These are phyloP conservation scores for Irpex rosettiformis DNA, from an alignment of 1,284 basidiomycete species.

Conservation along the genomic window DNA sequence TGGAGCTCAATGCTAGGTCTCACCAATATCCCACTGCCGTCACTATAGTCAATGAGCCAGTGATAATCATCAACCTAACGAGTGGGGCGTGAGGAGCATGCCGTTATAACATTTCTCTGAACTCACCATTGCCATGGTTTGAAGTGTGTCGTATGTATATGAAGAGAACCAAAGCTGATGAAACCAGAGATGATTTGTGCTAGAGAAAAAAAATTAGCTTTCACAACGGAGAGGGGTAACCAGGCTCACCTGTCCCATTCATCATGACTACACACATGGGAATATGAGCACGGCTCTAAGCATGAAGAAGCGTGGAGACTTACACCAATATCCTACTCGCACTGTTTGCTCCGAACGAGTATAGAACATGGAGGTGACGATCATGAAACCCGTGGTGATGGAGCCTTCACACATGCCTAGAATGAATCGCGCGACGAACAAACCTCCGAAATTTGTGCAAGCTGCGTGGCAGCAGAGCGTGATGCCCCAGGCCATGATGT, in stretches of 20 bases:
- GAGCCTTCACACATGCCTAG: conserved; percentile 50
- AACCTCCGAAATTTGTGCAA: conserved; percentile 42
- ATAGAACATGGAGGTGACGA: conserved; percentile 51
- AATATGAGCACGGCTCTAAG: not conserved
- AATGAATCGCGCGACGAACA: conserved; percentile 41
- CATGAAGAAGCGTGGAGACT: conserved; percentile 12
- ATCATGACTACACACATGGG: conserved; percentile 22
- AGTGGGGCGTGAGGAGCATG: not conserved
- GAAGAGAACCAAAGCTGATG: conserved; percentile 64
- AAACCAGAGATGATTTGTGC: conserved; percentile 63
- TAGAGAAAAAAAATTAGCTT: conserved; percentile 10
- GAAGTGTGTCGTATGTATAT: conserved; percentile 50
- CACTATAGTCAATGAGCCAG: conserved; percentile 56
- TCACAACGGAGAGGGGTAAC: not conserved
- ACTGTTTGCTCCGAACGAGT: conserved; percentile 43
- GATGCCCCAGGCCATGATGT: conserved; percentile 43
- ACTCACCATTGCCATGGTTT: conserved; percentile 68
- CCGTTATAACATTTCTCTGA: not conserved
- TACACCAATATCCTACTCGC: conserved; percentile 49
- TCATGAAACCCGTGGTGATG: conserved; percentile 48
- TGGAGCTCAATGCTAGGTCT: not conserved
- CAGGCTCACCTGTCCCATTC: conserved; percentile 24
- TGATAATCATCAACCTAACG: conserved; percentile 68
- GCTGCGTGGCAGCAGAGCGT: conserved; percentile 43
- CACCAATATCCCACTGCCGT: conserved; percentile 52